Evolutionary conservation across 768 basidiomycete genomes (phyloP).

Genomic region (Agaricus subrufescens): DNA sequence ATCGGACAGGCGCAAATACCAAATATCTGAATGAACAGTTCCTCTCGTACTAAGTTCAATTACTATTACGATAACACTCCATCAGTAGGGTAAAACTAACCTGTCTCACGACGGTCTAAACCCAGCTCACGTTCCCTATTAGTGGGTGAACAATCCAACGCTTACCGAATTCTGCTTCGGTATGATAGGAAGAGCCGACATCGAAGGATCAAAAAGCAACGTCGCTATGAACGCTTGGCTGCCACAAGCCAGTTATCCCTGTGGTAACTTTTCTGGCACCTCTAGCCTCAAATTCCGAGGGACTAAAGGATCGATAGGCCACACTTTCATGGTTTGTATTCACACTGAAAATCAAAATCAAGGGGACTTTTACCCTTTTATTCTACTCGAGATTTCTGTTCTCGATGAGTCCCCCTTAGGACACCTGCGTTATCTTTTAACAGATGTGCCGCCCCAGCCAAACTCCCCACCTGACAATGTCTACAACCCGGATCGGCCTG

Average conservation of each 20-base stretch:
- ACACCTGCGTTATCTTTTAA: conserved; percentile 79
- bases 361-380: conserved; percentile 78
- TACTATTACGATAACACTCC: conserved; percentile 70
- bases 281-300: conserved; percentile 76
- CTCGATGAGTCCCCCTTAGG: conserved; percentile 73
- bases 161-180: conserved; percentile 77
- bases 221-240: conserved; percentile 83
- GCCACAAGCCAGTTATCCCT: conserved; percentile 79
- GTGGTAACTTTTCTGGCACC: conserved; percentile 79
- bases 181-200: conserved; percentile 82
- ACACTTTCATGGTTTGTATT: conserved; percentile 81
- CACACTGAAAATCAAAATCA: conserved; percentile 81
- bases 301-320: conserved; percentile 82
- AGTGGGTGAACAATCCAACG: conserved; percentile 76
- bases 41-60: conserved; percentile 82
- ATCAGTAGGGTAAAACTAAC: conserved; percentile 86
- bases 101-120: conserved; percentile 83
- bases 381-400: conserved; percentile 79
- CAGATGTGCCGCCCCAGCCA: conserved; percentile 80
- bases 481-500: conserved; percentile 66
- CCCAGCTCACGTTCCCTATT: conserved; percentile 80
- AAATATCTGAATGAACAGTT: conserved; percentile 81
- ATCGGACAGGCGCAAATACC: conserved; percentile 78
- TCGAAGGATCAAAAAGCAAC: conserved; percentile 81
- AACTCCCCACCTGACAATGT: conserved; percentile 81